Percentiles rank a stretch among this genome's conserved stretches.
Evolutionary conservation across 176 grass and related monocot genomes (phyloP).

Genomic region (Raddia distichophylla): DNA sequence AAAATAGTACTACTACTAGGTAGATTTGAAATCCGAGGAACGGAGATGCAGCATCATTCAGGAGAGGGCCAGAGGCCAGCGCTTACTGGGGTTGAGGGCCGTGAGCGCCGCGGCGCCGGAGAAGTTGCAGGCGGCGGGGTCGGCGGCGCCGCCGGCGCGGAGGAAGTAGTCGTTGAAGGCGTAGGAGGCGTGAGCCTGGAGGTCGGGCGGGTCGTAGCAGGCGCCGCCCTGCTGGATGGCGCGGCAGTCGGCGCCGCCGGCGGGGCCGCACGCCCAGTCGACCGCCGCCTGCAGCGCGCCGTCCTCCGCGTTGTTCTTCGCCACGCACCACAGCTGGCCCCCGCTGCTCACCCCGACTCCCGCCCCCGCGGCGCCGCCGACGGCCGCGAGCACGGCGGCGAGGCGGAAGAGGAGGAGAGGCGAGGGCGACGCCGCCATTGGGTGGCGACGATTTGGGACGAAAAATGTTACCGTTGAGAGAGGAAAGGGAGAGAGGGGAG

Average conservation of each 20-base stretch:
- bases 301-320: conserved; percentile 81
- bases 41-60: not conserved
- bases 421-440: conserved; percentile 37
- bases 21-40: conserved; percentile 12
- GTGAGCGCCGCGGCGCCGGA: conserved; percentile 75
- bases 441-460: conserved; percentile 9
- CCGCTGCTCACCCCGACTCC: conserved; percentile 32
- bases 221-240: conserved; percentile 67
- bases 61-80: not conserved
- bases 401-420: conserved; percentile 10
- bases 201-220: conserved; percentile 65
- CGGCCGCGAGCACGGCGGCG: not conserved
- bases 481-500: not conserved
- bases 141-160: conserved; percentile 49
- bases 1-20: not conserved
- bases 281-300: conserved; percentile 62
- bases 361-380: not conserved
- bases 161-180: conserved; percentile 81
- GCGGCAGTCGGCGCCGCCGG: conserved; percentile 60
- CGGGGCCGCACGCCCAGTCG: conserved; percentile 66
- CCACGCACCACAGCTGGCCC: conserved; percentile 75
- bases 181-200: conserved; percentile 67
- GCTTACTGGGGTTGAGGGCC: conserved; percentile 65
- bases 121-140: conserved; percentile 61
- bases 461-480: not conserved